Percentiles rank a stretch among this genome's conserved stretches.
Evolutionary conservation across 2,329 filamentous ascomycete genomes (phyloP).

Genomic region (Fusarium fracticaudum): DNA sequence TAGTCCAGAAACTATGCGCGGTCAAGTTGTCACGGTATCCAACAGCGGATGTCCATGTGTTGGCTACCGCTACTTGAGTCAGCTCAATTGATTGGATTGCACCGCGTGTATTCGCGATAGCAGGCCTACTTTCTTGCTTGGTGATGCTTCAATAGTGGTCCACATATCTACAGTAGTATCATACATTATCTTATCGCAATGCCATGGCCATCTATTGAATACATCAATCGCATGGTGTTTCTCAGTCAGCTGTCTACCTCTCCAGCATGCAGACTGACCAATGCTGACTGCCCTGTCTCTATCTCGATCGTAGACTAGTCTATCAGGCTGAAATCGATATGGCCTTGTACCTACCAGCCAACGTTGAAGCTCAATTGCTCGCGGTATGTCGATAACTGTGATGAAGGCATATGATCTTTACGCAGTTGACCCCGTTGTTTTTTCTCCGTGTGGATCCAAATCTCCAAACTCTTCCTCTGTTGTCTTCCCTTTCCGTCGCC

Average conservation of each 20-base stretch:
- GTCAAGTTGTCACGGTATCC: constrained; percentile 5
- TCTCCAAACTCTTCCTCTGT: constrained; percentile 25
- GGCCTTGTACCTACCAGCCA: neutral
- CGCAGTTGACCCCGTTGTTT: constrained; percentile 7
- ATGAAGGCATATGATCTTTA: constrained; percentile 7
- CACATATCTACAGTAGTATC: constrained; percentile 12
- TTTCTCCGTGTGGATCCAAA: constrained; percentile 18
- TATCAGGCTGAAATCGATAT: constrained; percentile 3
- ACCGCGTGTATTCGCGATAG: constrained; percentile 1
- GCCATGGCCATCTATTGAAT: neutral
- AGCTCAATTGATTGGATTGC: constrained; percentile 14
- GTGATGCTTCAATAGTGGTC: neutral
- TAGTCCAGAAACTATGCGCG: neutral
- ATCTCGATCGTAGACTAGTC: constrained; percentile 1
- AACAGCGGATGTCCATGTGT: neutral
- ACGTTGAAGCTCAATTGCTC: neutral
- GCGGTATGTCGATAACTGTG: neutral
- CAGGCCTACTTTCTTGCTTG: constrained; percentile 15
- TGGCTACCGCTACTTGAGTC: constrained; percentile 28
- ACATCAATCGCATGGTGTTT: neutral
- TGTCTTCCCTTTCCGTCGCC: constrained; percentile 14
- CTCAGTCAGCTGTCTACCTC: neutral
- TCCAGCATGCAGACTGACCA: neutral
- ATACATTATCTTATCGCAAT: neutral
- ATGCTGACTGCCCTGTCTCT: neutral